These are phyloP conservation scores for Globisporangium orthogonon DNA, from an alignment of 352 stramenopile genomes.

Conservation along the genomic window DNA sequence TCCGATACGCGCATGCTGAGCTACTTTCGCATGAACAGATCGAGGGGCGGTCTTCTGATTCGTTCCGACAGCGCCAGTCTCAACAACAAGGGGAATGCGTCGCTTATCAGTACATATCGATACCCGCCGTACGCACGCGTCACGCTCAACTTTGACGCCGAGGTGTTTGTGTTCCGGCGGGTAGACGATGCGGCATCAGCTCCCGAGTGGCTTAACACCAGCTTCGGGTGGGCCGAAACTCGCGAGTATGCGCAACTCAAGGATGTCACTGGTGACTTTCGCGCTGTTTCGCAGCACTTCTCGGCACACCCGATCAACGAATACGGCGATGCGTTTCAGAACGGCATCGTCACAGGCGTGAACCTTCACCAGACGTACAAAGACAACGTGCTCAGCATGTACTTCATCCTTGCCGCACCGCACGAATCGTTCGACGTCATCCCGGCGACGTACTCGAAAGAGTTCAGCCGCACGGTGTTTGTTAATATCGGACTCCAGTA, in stretches of 20 bases:
- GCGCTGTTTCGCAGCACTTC: conserved; percentile 53
- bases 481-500: conserved; percentile 55
- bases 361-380: conserved; percentile 55
- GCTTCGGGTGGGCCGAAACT: conserved; percentile 50
- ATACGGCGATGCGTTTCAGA: conserved; percentile 56
- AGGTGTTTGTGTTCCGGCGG: conserved; percentile 69
- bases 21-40: conserved; percentile 76
- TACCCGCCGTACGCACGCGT: conserved; percentile 60
- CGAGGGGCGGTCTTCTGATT: conserved; percentile 57
- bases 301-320: conserved; percentile 62
- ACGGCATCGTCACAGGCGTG: conserved; percentile 47
- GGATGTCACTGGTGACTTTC: conserved; percentile 54
- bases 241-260: conserved; percentile 64
- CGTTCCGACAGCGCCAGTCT: conserved; percentile 58
- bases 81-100: conserved; percentile 71
- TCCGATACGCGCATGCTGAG: conserved; percentile 60
- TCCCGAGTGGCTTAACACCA: conserved; percentile 60
- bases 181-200: conserved; percentile 43
- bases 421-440: conserved; percentile 58
- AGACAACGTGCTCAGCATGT: conserved; percentile 71
- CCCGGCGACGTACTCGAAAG: conserved; percentile 59
- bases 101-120: conserved; percentile 34
- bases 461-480: conserved; percentile 61
- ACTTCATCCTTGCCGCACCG: conserved; percentile 70
- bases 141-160: conserved; percentile 68